Conservation (phyloP, 179 eudicot genomes). For the Beta corolliflora region DNA sequence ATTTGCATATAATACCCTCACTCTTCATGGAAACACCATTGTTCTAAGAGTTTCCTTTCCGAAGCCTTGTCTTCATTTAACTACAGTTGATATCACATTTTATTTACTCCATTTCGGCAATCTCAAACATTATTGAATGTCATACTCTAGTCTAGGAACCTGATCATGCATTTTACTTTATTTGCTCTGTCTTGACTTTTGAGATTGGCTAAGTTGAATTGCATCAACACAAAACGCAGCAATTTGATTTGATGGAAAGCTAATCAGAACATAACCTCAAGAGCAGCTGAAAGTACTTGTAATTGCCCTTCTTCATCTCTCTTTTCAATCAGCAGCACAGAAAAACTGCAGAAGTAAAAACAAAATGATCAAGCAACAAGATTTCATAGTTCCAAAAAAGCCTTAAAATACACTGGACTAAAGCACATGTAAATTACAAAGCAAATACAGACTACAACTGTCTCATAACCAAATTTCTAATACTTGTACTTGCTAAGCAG, state of each 20-base stretch:
- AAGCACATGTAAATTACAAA: background rate
- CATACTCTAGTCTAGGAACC: background rate
- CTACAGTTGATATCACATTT: background rate
- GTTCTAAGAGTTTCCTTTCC: background rate
- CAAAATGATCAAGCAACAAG: constrained; percentile 7
- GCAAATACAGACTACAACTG: background rate
- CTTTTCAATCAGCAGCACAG: constrained; percentile 82
- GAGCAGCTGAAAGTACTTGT: constrained; percentile 90
- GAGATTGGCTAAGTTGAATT: background rate
- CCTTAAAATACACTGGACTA: background rate
- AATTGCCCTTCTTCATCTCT: constrained; percentile 93
- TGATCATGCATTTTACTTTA: background rate
- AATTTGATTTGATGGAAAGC: background rate
- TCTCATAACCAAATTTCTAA: background rate
- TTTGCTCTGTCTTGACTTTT: background rate
- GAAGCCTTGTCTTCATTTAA: background rate
- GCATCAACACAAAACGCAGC: constrained; percentile 2
- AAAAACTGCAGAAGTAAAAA: constrained; percentile 53
- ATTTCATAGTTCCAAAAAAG: background rate
- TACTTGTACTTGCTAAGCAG: background rate
- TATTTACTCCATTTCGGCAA: background rate
- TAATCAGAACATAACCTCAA: constrained; percentile 53
- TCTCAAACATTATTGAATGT: background rate
- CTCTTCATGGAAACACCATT: background rate
- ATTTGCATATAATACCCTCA: background rate